Percentiles rank a stretch among this genome's conserved stretches.
Evolutionary conservation across 352 stramenopile genomes (phyloP).

Genomic region (Pythium aphanidermatum): DNA sequence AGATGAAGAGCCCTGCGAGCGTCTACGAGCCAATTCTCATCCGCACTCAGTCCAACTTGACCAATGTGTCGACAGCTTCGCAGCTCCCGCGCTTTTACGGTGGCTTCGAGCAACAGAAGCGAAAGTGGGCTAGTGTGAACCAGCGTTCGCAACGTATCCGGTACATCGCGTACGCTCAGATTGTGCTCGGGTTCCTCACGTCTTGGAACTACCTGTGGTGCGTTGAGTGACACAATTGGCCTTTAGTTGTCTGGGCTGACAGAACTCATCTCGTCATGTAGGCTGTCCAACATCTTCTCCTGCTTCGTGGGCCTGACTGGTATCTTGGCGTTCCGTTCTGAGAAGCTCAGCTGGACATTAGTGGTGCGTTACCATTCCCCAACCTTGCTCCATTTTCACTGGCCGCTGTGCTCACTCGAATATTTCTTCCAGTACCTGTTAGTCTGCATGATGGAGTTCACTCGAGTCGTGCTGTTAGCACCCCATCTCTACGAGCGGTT

Average conservation of each 20-base stretch:
- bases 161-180: slow-evolving; percentile 49
- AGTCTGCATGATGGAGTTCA: slow-evolving; percentile 64
- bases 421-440: slow-evolving; percentile 42
- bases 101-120: slow-evolving; percentile 79
- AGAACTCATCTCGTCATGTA: slow-evolving; percentile 8
- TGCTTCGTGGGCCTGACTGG: slow-evolving; percentile 59
- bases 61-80: background rate
- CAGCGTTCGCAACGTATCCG: slow-evolving; percentile 61
- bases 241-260: background rate
- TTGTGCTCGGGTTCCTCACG: slow-evolving; percentile 46
- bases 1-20: slow-evolving; percentile 16
- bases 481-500: slow-evolving; percentile 60
- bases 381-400: background rate
- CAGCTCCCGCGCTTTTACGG: slow-evolving; percentile 45
- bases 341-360: slow-evolving; percentile 74
- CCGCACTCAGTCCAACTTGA: slow-evolving; percentile 9
- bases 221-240: slow-evolving; percentile 2
- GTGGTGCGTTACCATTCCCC: slow-evolving; percentile 36
- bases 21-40: slow-evolving; percentile 18
- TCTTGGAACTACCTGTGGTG: slow-evolving; percentile 74
- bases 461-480: slow-evolving; percentile 58
- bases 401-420: too few species aligned
- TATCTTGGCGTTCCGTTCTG: slow-evolving; percentile 59
- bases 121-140: slow-evolving; percentile 53
- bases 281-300: slow-evolving; percentile 70